These are phyloP conservation scores for Russula foetens DNA, from an alignment of 768 basidiomycete genomes.

Conservation along the genomic window DNA sequence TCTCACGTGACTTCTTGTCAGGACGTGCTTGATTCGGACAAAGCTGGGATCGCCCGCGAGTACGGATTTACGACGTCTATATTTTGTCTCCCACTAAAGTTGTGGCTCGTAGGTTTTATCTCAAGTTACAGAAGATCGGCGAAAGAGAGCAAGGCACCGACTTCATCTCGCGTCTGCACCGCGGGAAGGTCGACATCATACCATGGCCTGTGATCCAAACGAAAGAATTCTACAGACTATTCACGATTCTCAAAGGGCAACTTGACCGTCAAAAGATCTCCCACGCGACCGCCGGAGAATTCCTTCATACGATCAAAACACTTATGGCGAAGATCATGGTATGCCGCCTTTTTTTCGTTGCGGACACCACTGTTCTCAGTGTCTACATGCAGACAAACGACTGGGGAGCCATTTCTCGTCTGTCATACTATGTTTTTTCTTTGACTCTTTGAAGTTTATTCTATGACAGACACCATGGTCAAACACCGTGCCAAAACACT, in stretches of 20 bases:
- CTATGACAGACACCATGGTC: constrained; percentile 37
- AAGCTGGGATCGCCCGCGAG: constrained; percentile 49
- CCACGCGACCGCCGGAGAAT: constrained; percentile 43
- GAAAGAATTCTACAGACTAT: constrained; percentile 47
- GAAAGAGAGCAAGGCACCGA: constrained; percentile 52
- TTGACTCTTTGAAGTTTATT: not conserved
- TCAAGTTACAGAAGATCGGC: constrained; percentile 54
- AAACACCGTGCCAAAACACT: constrained; percentile 37
- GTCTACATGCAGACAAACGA: constrained; percentile 41
- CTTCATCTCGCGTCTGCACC: constrained; percentile 54
- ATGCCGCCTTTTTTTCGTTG: not conserved
- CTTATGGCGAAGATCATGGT: constrained; percentile 12
- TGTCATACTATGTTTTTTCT: constrained; percentile 20
- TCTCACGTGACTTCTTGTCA: constrained; percentile 20
- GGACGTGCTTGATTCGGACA: constrained; percentile 59
- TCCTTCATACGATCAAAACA: constrained; percentile 23
- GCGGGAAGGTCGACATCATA: constrained; percentile 46
- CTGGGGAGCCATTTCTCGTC: constrained; percentile 58
- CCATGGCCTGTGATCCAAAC: constrained; percentile 64
- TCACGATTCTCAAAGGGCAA: constrained; percentile 36
- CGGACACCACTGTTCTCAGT: not conserved
- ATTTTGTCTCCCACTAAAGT: constrained; percentile 33
- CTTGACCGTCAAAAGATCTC: constrained; percentile 43
- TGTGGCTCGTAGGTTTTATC: constrained; percentile 37
- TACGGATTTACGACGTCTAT: constrained; percentile 23